Conservation (phyloP, 177 flowering plant species). For the Telopea speciosissima region DNA sequence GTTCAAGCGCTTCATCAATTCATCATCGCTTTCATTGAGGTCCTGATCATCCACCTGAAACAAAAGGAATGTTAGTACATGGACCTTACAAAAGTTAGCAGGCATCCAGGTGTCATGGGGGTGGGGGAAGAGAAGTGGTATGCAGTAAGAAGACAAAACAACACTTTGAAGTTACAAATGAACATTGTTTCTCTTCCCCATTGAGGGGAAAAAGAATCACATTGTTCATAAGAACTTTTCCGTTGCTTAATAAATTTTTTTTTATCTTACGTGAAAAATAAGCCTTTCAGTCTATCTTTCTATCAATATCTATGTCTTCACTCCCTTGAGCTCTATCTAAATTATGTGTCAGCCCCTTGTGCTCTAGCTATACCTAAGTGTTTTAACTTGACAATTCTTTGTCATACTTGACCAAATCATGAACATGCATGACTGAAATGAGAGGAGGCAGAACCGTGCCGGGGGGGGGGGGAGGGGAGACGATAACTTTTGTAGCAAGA, state of each 20-base stretch:
- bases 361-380: no score
- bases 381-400: no score
- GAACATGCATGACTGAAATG: no score
- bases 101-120: neutral
- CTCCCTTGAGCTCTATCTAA: no score
- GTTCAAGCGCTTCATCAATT: constrained; percentile 46
- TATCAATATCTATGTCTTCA: no score
- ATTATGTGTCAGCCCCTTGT: no score
- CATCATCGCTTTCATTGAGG: constrained; percentile 29
- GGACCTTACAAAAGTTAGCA: neutral
- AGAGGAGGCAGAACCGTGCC: no score
- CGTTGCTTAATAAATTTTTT: no score
- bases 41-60: constrained; percentile 30
- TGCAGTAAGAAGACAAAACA: neutral
- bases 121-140: neutral
- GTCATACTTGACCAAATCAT: no score
- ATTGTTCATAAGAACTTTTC: neutral
- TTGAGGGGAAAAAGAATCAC: neutral
- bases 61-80: neutral
- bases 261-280: neutral
- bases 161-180: neutral
- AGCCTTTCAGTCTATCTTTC: neutral
- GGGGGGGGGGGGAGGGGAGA: no score
- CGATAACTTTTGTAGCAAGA: no score
- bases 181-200: neutral